Percentiles rank a stretch among this genome's conserved stretches.
phyloP scores from a whole-genome alignment of 2,329 filamentous ascomycete genomes.

The Penicillium occitanis region DNA sequence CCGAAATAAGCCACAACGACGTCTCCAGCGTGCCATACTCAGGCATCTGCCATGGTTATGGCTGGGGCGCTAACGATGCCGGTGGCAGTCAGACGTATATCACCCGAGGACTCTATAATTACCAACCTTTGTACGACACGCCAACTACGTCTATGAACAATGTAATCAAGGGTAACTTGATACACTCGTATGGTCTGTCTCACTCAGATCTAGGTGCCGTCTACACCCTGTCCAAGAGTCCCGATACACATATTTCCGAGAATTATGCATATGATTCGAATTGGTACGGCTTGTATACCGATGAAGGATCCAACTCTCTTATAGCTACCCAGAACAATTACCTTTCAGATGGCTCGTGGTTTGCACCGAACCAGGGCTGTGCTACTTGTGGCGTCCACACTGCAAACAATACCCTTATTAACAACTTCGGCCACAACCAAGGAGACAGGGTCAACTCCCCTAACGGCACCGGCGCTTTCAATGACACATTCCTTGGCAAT shows the following conservation, averaged over 20 bases:
- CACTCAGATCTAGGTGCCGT: neutral
- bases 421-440: neutral
- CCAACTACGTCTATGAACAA: constrained; percentile 6
- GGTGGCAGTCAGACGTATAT: constrained; percentile 7
- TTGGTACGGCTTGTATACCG: constrained; percentile 1
- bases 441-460: neutral
- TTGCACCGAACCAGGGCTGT: constrained; percentile 1
- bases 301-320: constrained; percentile 1
- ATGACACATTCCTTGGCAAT: neutral
- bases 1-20: constrained; percentile 5
- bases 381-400: constrained; percentile 5
- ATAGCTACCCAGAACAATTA: constrained; percentile 1
- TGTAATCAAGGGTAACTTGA: neutral
- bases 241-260: constrained; percentile 5
- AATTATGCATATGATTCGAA: neutral
- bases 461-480: neutral
- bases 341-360: constrained; percentile 3
- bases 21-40: neutral
- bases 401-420: constrained; percentile 5
- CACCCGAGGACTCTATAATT: neutral
- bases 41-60: constrained; percentile 6
- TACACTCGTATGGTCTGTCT: constrained; percentile 3
- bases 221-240: constrained; percentile 3
- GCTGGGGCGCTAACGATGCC: constrained; percentile 6
- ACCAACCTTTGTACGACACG: constrained; percentile 1